Conservation (phyloP, 2,329 filamentous ascomycete species). For the Cryphonectria radicalis region DNA sequence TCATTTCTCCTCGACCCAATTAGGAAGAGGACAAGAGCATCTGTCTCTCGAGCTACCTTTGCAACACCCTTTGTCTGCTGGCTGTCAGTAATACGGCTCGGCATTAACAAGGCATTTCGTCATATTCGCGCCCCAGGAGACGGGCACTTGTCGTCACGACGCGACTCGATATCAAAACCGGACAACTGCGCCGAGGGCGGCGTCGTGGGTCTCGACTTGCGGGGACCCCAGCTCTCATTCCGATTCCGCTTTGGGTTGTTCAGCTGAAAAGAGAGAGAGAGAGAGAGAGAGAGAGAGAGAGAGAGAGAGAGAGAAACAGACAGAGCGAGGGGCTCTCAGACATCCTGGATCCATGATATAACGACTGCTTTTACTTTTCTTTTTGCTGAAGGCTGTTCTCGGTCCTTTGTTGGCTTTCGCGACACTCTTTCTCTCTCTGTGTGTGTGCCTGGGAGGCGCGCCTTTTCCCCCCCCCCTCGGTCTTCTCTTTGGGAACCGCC, state of each 20-base stretch:
- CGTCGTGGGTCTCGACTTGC: constrained; percentile 23
- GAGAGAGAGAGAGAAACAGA: neutral
- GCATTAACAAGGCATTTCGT: neutral
- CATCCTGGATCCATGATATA: constrained; percentile 24
- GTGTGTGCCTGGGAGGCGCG: constrained; percentile 4
- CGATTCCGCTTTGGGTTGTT: neutral
- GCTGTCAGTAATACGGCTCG: neutral
- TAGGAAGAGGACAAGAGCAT: constrained; percentile 1
- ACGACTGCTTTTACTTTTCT: constrained; percentile 11
- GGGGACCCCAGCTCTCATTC: constrained; percentile 19
- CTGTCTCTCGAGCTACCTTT: neutral
- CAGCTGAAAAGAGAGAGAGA: neutral
- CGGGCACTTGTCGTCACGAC: constrained; percentile 12
- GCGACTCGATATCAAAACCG: constrained; percentile 22
- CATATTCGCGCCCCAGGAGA: neutral
- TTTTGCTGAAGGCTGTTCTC: neutral
- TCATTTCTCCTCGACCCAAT: constrained; percentile 13
- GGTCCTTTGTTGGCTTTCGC: neutral
- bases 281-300: neutral
- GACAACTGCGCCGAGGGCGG: constrained; percentile 17
- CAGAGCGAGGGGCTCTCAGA: neutral
- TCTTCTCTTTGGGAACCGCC: neutral
- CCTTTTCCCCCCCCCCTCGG: too few species aligned
- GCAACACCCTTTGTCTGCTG: neutral
- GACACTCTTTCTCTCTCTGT: neutral